Evolutionary conservation across 2,329 filamentous ascomycete genomes (phyloP).

Genomic region (Colletotrichum higginsianum): DNA sequence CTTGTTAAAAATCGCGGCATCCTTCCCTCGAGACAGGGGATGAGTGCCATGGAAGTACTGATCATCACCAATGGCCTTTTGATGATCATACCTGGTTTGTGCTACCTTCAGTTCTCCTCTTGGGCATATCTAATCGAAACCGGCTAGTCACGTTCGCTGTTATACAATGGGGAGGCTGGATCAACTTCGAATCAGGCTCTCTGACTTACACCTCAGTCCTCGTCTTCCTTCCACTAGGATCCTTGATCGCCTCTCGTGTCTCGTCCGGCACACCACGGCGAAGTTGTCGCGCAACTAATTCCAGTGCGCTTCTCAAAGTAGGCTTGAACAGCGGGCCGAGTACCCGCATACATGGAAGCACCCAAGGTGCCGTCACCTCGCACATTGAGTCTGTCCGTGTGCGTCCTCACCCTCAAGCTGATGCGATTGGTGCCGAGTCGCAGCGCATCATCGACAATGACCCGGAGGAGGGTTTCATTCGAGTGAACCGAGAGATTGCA

Average conservation of each 20-base stretch:
- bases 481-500: constrained; percentile 50
- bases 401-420: constrained; percentile 25
- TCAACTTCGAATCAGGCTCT: constrained; percentile 65
- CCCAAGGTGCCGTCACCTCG: constrained; percentile 46
- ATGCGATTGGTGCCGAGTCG: constrained; percentile 53
- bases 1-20: constrained; percentile 63
- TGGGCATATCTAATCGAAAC: constrained; percentile 8
- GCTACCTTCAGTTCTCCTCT: not conserved
- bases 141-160: constrained; percentile 65
- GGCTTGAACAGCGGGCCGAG: constrained; percentile 32
- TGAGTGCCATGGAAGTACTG: constrained; percentile 69
- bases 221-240: constrained; percentile 67
- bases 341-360: constrained; percentile 26
- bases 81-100: constrained; percentile 69
- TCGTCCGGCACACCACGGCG: constrained; percentile 44
- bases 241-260: constrained; percentile 65
- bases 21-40: constrained; percentile 57
- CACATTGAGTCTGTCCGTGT: constrained; percentile 46
- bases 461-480: constrained; percentile 47
- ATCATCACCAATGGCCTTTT: constrained; percentile 70
- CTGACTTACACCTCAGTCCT: constrained; percentile 65
- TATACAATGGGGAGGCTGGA: constrained; percentile 59
- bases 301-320: constrained; percentile 35
- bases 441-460: constrained; percentile 45
- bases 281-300: constrained; percentile 41